These are phyloP conservation scores for Phyllosticta citrichinensis DNA, from an alignment of 2,329 filamentous ascomycete genomes.

Conservation along the genomic window DNA sequence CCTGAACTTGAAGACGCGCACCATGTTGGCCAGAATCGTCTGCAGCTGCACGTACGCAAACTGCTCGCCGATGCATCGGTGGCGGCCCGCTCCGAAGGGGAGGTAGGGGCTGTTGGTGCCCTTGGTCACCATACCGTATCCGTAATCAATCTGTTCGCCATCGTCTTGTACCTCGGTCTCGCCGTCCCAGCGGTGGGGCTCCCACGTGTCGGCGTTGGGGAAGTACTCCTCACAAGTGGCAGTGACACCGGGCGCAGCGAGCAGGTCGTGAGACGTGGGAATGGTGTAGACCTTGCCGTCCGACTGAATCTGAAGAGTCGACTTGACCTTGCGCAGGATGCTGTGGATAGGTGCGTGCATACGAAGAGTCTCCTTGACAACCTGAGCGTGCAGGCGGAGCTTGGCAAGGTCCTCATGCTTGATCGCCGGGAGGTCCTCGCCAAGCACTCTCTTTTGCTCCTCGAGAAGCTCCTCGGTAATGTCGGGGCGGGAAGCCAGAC, in stretches of 20 bases:
- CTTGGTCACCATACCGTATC: slow-evolving; percentile 87
- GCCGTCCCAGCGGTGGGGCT: slow-evolving; percentile 82
- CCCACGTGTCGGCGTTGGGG: slow-evolving; percentile 72
- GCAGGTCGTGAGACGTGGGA: slow-evolving; percentile 68
- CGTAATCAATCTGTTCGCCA: slow-evolving; percentile 75
- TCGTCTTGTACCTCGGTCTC: slow-evolving; percentile 42
- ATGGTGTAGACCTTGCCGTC: slow-evolving; percentile 69
- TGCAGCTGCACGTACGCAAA: slow-evolving; percentile 90
- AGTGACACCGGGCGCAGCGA: slow-evolving; percentile 77
- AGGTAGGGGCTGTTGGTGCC: slow-evolving; percentile 83
- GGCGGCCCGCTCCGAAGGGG: slow-evolving; percentile 85
- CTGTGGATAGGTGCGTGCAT: slow-evolving; percentile 90
- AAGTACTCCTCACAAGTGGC: slow-evolving; percentile 65
- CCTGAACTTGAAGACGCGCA: slow-evolving; percentile 69
- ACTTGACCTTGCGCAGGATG: slow-evolving; percentile 86
- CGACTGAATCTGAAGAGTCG: slow-evolving; percentile 66
- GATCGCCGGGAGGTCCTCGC: slow-evolving; percentile 63
- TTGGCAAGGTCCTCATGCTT: slow-evolving; percentile 68
- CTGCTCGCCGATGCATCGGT: slow-evolving; percentile 93
- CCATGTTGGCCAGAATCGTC: slow-evolving; percentile 68
- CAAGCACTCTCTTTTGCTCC: slow-evolving; percentile 68
- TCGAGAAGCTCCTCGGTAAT: slow-evolving; percentile 72
- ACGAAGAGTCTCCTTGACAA: slow-evolving; percentile 86
- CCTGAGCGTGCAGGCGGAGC: slow-evolving; percentile 70
- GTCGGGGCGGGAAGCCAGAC: slow-evolving; percentile 65